Percentiles rank a stretch among this genome's conserved stretches.
Evolutionary conservation across 2,329 filamentous ascomycete genomes (phyloP).

Genomic region (Alternaria sp.): DNA sequence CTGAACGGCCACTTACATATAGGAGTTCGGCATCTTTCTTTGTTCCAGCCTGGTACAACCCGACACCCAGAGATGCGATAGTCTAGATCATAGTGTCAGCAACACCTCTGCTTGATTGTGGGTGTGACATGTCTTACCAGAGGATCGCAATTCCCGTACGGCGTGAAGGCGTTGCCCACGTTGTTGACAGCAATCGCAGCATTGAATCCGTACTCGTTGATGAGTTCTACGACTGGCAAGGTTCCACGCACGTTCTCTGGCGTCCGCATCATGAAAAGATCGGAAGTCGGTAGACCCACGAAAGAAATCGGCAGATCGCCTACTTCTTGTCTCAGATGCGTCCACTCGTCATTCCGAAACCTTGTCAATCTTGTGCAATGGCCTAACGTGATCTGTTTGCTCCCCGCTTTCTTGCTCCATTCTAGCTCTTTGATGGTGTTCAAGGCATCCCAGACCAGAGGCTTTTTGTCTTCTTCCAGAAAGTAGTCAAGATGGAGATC

Average conservation of each 20-base stretch:
- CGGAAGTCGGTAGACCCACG: conserved; percentile 74
- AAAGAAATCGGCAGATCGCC: conserved; percentile 68
- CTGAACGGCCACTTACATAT: conserved; percentile 56
- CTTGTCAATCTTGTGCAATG: conserved; percentile 74
- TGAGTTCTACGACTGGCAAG: conserved; percentile 68
- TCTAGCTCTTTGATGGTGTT: conserved; percentile 57
- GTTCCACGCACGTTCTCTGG: conserved; percentile 64
- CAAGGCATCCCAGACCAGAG: conserved; percentile 66
- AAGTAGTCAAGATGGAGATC: conserved; percentile 80
- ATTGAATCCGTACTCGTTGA: conserved; percentile 65
- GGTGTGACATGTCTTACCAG: conserved; percentile 50
- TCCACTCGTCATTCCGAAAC: conserved; percentile 62
- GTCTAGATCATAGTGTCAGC: conserved; percentile 1
- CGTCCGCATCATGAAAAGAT: conserved; percentile 75
- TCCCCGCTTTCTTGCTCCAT: conserved; percentile 57
- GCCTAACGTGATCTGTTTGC: conserved; percentile 60
- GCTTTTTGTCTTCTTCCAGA: conserved; percentile 60
- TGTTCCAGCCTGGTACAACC: conserved; percentile 73
- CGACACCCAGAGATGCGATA: conserved; percentile 62
- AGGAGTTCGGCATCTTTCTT: conserved; percentile 66
- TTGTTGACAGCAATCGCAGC: conserved; percentile 75
- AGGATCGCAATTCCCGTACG: conserved; percentile 73
- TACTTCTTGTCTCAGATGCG: conserved; percentile 59
- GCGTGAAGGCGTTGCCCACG: conserved; percentile 78
- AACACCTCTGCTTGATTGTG: not conserved